These are phyloP conservation scores for Salix exigua DNA, from an alignment of 345 rosid genomes.

Conservation along the genomic window DNA sequence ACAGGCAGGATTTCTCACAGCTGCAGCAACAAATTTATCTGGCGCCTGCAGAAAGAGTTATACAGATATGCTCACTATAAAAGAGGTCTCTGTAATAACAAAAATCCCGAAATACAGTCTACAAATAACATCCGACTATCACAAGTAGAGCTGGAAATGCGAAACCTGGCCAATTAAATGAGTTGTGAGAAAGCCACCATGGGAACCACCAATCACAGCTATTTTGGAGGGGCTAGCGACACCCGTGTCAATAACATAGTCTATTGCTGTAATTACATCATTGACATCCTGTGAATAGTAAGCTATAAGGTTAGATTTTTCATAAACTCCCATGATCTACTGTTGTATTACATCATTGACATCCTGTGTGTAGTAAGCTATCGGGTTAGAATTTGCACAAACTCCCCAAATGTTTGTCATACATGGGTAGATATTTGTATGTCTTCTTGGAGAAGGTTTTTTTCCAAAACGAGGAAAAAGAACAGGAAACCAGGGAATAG, in stretches of 20 bases:
- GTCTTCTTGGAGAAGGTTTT: background rate
- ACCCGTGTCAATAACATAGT: slow-evolving; percentile 59
- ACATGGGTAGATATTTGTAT: background rate
- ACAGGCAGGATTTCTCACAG: slow-evolving; percentile 80
- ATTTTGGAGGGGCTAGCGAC: slow-evolving; percentile 67
- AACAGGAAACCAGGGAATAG: background rate
- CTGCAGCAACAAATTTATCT: slow-evolving; percentile 84
- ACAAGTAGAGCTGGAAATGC: background rate
- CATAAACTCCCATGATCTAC: slow-evolving; percentile 43
- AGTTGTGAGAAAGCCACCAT: slow-evolving; percentile 86
- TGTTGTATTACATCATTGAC: slow-evolving; percentile 77
- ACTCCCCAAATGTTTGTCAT: background rate
- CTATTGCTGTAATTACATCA: slow-evolving; percentile 77
- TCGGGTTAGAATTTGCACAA: slow-evolving; percentile 1
- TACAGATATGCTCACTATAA: background rate
- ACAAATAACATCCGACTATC: background rate
- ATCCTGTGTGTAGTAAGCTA: slow-evolving; percentile 45
- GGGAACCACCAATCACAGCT: slow-evolving; percentile 80
- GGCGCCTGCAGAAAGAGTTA: slow-evolving; percentile 54
- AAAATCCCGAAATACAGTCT: background rate
- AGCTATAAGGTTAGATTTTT: slow-evolving; percentile 5
- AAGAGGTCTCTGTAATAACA: background rate
- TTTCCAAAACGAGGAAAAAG: background rate
- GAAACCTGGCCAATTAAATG: slow-evolving; percentile 96
- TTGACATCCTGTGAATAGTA: slow-evolving; percentile 59